These are phyloP conservation scores for Citrus sp. DNA, from an alignment of 345 rosid species.

Conservation along the genomic window DNA sequence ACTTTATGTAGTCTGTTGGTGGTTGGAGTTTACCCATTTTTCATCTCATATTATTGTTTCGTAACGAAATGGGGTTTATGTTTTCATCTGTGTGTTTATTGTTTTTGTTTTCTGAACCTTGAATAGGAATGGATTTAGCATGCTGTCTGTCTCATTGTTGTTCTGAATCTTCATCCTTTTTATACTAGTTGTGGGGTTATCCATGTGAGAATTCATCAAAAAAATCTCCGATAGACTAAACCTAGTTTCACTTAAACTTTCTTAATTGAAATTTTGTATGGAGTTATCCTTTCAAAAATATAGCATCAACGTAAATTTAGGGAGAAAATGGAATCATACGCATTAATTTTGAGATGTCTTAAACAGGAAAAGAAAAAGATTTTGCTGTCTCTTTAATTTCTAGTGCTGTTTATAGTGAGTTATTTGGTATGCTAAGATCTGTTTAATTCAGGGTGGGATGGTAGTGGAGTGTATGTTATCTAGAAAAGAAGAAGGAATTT, in stretches of 20 bases:
- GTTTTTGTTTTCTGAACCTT: neutral
- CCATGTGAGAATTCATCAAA: neutral
- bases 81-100: neutral
- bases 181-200: neutral
- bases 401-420: too few relatives aligned
- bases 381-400: neutral
- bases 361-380: neutral
- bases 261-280: neutral
- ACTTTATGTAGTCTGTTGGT: neutral
- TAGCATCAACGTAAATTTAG: neutral
- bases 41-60: neutral
- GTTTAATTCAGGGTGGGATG: neutral
- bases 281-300: neutral
- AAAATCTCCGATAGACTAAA: neutral
- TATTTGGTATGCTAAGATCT: neutral
- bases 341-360: neutral
- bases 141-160: neutral
- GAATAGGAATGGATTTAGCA: neutral
- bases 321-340: neutral
- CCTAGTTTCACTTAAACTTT: slow-evolving; percentile 8
- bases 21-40: neutral
- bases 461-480: neutral
- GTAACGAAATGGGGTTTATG: neutral
- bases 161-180: neutral
- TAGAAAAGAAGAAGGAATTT: neutral